These are phyloP conservation scores for Comarum palustre DNA, from an alignment of 306 rosid genomes.

Conservation along the genomic window DNA sequence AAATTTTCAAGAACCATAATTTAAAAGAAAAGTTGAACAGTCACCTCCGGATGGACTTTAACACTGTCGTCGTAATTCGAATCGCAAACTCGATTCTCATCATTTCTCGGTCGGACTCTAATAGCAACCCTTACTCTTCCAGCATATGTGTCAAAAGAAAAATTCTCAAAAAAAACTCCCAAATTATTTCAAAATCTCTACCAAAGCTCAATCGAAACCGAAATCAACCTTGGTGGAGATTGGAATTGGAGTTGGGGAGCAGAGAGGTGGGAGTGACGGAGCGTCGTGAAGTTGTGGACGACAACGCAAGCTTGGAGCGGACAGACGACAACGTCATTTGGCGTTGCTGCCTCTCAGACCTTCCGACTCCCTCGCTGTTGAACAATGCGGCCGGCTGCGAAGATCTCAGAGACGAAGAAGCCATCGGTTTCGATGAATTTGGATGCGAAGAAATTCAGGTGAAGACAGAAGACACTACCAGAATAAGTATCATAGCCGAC, in stretches of 20 bases:
- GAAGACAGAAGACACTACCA: too few relatives aligned
- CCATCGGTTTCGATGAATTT: background rate
- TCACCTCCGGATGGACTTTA: slow-evolving; percentile 71
- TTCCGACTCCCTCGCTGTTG: slow-evolving; percentile 9
- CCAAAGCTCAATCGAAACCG: background rate
- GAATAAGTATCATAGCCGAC: too few relatives aligned
- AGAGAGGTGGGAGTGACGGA: slow-evolving; percentile 42
- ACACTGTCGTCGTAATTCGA: slow-evolving; percentile 54
- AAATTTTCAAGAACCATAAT: background rate
- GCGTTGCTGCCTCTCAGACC: slow-evolving; percentile 28
- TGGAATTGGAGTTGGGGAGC: slow-evolving; percentile 37
- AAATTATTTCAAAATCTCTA: too few relatives aligned
- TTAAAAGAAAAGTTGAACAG: background rate
- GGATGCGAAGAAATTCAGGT: background rate
- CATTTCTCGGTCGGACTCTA: slow-evolving; percentile 55
- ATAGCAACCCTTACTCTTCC: slow-evolving; percentile 67
- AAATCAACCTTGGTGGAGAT: slow-evolving; percentile 35
- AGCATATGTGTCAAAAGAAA: slow-evolving; percentile 28
- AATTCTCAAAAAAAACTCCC: background rate
- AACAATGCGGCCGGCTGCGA: slow-evolving; percentile 18
- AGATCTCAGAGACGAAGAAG: slow-evolving; percentile 25
- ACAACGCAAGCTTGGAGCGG: slow-evolving; percentile 34
- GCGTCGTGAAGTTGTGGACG: slow-evolving; percentile 43
- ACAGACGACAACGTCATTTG: slow-evolving; percentile 18
- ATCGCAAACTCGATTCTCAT: slow-evolving; percentile 49